phyloP scores from a whole-genome alignment of 73 alveolate genomes.

The Paramecium pentaurelia region DNA sequence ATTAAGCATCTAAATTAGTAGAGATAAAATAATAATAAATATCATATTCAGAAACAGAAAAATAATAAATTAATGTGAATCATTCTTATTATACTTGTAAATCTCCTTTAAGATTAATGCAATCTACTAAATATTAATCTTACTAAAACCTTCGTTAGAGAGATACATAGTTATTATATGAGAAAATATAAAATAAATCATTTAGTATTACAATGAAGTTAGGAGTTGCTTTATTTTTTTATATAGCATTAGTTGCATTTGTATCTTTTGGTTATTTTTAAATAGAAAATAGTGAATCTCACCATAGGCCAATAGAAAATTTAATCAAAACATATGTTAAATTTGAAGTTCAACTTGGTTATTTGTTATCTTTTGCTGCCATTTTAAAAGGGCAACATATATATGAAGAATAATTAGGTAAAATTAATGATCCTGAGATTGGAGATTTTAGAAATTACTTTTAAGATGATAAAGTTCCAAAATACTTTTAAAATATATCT shows the following conservation, averaged over 20 bases:
- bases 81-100: not conserved
- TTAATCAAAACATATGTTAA: not conserved
- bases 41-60: not conserved
- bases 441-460: not conserved
- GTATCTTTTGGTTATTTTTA: not conserved
- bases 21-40: not conserved
- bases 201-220: not conserved
- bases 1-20: not conserved
- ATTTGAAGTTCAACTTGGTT: not conserved
- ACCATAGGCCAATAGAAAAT: not conserved
- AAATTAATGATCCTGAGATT: not conserved
- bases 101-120: not conserved
- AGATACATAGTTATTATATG: not conserved
- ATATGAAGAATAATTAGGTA: not conserved
- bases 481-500: not conserved
- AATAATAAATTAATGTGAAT: not conserved
- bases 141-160: not conserved
- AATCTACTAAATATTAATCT: not conserved
- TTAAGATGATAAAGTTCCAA: not conserved
- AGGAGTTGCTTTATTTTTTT: not conserved
- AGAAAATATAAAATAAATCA: not conserved
- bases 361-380: not conserved
- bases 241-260: not conserved
- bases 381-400: not conserved
- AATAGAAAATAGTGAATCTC: not conserved